phyloP scores from a whole-genome alignment of 225 moss, liverwort and hornwort species.

The Physcomitrellopsis africana region DNA sequence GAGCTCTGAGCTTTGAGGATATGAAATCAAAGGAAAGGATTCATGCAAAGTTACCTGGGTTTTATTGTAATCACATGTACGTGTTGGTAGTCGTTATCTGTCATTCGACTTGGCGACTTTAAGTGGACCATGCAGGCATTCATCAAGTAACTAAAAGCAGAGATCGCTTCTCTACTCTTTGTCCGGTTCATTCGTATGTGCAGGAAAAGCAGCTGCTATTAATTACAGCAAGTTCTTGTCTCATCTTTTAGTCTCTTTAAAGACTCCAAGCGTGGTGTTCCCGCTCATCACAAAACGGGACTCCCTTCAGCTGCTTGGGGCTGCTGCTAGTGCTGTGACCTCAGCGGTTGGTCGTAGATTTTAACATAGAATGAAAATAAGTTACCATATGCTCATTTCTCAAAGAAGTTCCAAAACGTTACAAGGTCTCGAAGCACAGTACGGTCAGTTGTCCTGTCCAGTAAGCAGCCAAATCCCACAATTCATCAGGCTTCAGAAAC shows the following conservation, averaged over 20 bases:
- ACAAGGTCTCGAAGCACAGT: neutral
- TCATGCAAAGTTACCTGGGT: neutral
- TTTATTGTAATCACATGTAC: neutral
- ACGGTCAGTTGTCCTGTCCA: neutral
- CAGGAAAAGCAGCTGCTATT: neutral
- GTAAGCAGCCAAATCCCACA: constrained; percentile 2
- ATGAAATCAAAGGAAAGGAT: constrained; percentile 13
- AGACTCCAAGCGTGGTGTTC: neutral
- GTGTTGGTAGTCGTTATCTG: neutral
- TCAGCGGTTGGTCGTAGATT: neutral
- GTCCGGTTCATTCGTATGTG: neutral
- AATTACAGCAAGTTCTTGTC: neutral
- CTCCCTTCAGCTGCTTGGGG: constrained; percentile 7
- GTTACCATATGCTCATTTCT: too few relatives aligned
- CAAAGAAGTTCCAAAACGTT: neutral
- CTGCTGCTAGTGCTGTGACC: constrained; percentile 1
- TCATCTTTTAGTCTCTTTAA: neutral
- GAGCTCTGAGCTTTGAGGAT: neutral
- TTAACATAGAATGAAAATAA: neutral
- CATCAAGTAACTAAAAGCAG: neutral
- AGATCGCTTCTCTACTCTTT: neutral
- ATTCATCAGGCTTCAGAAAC: neutral
- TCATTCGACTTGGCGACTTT: neutral
- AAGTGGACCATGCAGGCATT: neutral
- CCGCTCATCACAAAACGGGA: neutral